Evolutionary conservation across 345 rosid species (phyloP).

Genomic region (Alliaria petiolata): DNA sequence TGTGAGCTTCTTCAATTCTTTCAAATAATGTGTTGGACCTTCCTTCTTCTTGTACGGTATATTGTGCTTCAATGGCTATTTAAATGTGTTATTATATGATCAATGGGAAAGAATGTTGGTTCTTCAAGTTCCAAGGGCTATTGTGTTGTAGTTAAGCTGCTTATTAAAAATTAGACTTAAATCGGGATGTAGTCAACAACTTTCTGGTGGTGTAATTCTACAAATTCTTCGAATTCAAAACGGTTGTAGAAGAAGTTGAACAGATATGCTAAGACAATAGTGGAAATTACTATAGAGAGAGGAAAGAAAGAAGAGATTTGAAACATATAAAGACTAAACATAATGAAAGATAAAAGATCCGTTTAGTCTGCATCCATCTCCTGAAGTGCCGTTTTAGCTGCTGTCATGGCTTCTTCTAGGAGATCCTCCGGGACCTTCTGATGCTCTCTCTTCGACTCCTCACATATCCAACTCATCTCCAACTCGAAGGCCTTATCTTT

Average conservation of each 20-base stretch:
- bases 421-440: constrained; percentile 83
- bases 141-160: too few species aligned
- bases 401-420: constrained; percentile 63
- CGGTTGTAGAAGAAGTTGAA: not conserved
- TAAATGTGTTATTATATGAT: not conserved
- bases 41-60: not conserved
- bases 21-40: constrained; percentile 41
- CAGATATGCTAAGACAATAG: not conserved
- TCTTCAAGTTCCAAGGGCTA: too few species aligned
- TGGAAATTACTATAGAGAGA: not conserved
- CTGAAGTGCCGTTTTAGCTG: constrained; percentile 82
- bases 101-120: not conserved
- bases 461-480: constrained; percentile 98
- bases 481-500: constrained; percentile 96
- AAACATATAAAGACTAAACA: not conserved
- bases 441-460: constrained; percentile 80
- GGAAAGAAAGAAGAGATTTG: not conserved
- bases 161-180: not conserved
- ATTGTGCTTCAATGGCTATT: too few species aligned
- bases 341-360: not conserved
- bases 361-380: constrained; percentile 97
- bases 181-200: not conserved
- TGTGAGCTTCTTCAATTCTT: constrained; percentile 69
- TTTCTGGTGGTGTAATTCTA: not conserved
- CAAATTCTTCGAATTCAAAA: not conserved